phyloP scores from a whole-genome alignment of 2,329 filamentous ascomycete genomes.

The Colletotrichum kahawae region DNA sequence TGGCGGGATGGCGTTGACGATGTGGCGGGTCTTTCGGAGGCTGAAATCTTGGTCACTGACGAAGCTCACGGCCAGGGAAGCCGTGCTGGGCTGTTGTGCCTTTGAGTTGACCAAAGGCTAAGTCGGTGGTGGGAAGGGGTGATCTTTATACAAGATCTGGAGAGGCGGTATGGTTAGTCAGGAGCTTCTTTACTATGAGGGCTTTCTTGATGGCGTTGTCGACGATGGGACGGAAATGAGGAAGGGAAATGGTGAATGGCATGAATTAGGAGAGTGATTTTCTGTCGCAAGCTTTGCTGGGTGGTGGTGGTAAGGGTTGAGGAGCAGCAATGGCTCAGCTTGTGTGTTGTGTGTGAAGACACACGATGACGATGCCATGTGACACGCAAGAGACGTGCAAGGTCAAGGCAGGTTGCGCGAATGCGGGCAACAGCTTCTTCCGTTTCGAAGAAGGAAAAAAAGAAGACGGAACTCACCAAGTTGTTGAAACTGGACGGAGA shows the following conservation, averaged over 20 bases:
- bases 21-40: conserved; percentile 67
- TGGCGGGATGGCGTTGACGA: conserved; percentile 66
- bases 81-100: conserved; percentile 64
- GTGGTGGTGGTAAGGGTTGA: background rate
- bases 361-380: conserved; percentile 17
- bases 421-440: background rate
- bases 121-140: conserved; percentile 15
- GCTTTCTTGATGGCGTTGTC: background rate
- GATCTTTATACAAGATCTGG: conserved; percentile 24
- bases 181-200: background rate
- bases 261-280: background rate
- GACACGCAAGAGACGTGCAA: background rate
- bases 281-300: background rate
- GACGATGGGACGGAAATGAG: background rate
- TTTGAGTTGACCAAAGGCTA: conserved; percentile 74
- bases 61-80: conserved; percentile 65
- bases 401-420: conserved; percentile 1
- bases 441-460: background rate
- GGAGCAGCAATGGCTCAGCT: background rate
- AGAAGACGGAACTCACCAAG: conserved; percentile 6
- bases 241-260: background rate
- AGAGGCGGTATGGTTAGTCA: background rate
- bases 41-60: conserved; percentile 75
- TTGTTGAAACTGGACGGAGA: background rate
- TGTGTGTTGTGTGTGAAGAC: background rate